These are phyloP conservation scores for Trichophyton benhamiae DNA, from an alignment of 2,329 filamentous ascomycete genomes.

Conservation along the genomic window DNA sequence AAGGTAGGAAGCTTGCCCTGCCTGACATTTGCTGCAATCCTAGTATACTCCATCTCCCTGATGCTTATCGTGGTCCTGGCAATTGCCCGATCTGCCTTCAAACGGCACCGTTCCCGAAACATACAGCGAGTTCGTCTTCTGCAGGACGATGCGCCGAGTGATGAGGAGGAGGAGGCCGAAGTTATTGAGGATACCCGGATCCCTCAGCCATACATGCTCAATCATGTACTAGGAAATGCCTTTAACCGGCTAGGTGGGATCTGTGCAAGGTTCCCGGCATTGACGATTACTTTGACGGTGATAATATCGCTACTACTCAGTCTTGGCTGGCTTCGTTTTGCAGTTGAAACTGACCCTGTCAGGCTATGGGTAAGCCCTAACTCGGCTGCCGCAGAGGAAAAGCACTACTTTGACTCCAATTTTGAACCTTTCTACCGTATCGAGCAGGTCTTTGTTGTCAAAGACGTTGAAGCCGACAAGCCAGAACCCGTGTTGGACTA, in stretches of 20 bases:
- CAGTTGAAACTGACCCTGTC: conserved; percentile 82
- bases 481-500: conserved; percentile 72
- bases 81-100: conserved; percentile 63
- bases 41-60: conserved; percentile 69
- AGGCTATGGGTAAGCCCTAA: conserved; percentile 93
- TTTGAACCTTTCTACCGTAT: conserved; percentile 95
- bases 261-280: conserved; percentile 69
- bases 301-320: conserved; percentile 66
- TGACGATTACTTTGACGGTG: conserved; percentile 69
- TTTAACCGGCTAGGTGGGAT: conserved; percentile 71
- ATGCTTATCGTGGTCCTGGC: conserved; percentile 53
- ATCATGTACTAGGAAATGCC: conserved; percentile 64
- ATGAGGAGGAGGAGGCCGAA: conserved; percentile 89
- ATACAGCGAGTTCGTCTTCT: conserved; percentile 75
- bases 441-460: conserved; percentile 87
- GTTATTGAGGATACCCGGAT: conserved; percentile 62
- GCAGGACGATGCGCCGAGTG: conserved; percentile 69
- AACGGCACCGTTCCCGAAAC: conserved; percentile 58
- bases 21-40: conserved; percentile 80
- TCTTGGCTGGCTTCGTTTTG: conserved; percentile 75
- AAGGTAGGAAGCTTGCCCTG: conserved; percentile 82
- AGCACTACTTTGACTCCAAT: conserved; percentile 80
- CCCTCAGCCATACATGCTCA: conserved; percentile 67
- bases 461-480: conserved; percentile 56
- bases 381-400: conserved; percentile 81